A percentile compares a stretch with the other conserved stretches of the same genome.
These are phyloP conservation scores for Coemansia umbellata DNA, from an alignment of 192 early-diverging fungal species.

Conservation along the genomic window DNA sequence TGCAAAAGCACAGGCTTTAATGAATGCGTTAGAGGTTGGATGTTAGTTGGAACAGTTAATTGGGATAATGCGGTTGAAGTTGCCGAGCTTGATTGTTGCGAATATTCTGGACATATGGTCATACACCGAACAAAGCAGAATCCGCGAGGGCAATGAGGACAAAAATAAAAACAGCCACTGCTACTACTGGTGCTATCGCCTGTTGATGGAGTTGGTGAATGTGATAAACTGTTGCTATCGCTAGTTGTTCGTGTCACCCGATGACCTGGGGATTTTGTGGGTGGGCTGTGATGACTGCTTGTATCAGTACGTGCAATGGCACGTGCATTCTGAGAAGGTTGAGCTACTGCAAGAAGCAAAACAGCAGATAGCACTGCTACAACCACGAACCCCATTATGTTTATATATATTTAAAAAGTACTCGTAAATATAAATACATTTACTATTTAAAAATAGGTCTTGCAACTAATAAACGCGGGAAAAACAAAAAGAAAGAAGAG, in stretches of 20 bases:
- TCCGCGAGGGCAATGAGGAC: constrained; percentile 31
- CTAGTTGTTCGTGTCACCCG: not conserved
- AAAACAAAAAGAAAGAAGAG: not conserved
- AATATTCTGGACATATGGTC: constrained; percentile 32
- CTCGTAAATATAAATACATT: not conserved
- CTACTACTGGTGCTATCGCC: not conserved
- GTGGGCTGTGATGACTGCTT: not conserved
- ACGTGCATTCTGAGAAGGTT: not conserved
- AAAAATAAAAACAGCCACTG: constrained; percentile 34
- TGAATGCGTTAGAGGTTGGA: too few relatives aligned
- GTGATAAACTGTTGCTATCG: not conserved
- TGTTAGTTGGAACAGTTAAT: too few relatives aligned
- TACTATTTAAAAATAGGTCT: not conserved
- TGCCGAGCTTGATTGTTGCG: not conserved
- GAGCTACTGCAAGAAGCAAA: not conserved
- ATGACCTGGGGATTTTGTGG: not conserved
- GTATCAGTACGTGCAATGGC: not conserved
- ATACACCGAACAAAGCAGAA: constrained; percentile 36
- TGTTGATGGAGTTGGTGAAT: not conserved
- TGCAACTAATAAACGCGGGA: not conserved
- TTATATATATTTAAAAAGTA: not conserved
- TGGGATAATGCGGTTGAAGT: too few relatives aligned
- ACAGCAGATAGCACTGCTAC: not conserved
- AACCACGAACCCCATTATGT: not conserved
- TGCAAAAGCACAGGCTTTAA: too few relatives aligned